A percentile compares a stretch with the other conserved stretches of the same genome.
Evolutionary conservation across 371 early-diverging fungal species (phyloP).

Genomic region (Dichotomocladium elegans): DNA sequence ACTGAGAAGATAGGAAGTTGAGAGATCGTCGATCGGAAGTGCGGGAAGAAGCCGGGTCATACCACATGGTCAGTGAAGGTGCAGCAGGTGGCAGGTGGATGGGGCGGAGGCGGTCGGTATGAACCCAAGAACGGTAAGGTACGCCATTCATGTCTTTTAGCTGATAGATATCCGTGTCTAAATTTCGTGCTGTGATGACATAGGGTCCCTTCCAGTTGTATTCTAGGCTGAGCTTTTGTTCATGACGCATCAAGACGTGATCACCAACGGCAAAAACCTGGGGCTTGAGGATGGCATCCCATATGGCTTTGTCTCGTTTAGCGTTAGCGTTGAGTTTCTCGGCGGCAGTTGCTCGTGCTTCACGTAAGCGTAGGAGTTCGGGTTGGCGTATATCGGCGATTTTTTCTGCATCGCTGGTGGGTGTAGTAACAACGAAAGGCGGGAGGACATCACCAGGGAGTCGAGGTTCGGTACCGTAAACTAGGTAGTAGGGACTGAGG

Average conservation of each 20-base stretch:
- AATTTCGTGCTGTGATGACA: background rate
- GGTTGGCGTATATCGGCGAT: background rate
- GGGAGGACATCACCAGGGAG: constrained; percentile 8
- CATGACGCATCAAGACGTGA: constrained; percentile 3
- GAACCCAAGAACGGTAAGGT: background rate
- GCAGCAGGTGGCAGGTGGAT: background rate
- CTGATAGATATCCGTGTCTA: background rate
- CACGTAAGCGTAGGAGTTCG: background rate
- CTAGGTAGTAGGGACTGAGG: constrained; percentile 9
- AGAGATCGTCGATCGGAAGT: background rate
- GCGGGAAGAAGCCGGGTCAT: background rate
- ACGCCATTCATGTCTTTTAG: background rate
- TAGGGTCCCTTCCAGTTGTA: constrained; percentile 5
- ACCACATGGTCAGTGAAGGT: background rate
- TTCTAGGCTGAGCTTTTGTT: constrained; percentile 3
- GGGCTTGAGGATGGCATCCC: constrained; percentile 8
- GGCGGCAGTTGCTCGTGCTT: background rate
- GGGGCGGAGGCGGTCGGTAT: background rate
- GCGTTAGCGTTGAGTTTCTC: background rate
- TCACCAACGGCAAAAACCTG: constrained; percentile 9
- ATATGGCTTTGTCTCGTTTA: constrained; percentile 15
- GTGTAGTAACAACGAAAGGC: background rate
- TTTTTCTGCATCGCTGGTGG: background rate
- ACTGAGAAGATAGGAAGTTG: background rate
- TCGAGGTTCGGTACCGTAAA: constrained; percentile 11